Conservation (phyloP, 73 alveolate genomes). For the Symbiodinium natans region DNA sequence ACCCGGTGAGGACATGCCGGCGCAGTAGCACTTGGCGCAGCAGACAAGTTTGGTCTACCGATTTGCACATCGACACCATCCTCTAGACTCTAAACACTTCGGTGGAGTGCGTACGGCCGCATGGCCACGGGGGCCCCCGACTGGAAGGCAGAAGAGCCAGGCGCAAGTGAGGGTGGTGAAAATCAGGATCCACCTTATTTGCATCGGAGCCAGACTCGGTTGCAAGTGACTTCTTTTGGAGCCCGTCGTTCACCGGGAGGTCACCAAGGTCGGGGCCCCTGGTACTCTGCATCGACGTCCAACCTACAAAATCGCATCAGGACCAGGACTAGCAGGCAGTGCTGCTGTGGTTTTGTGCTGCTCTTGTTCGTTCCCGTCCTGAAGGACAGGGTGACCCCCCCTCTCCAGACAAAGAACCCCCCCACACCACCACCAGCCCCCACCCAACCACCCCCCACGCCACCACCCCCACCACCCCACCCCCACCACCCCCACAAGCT, state of each 20-base stretch:
- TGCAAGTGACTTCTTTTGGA: neutral
- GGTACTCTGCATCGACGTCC: constrained; percentile 65
- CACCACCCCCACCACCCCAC: too few species aligned
- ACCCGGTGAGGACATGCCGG: constrained; percentile 70
- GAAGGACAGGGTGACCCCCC: too few species aligned
- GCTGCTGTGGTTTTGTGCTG: too few species aligned
- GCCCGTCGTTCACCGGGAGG: neutral
- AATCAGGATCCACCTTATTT: constrained; percentile 78
- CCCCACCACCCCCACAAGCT: too few species aligned
- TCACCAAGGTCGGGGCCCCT: constrained; percentile 17
- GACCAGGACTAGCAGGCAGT: neutral
- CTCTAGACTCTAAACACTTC: too few species aligned
- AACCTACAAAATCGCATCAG: neutral
- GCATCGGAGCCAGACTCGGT: neutral
- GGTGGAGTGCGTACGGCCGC: too few species aligned
- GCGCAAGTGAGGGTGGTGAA: constrained; percentile 82
- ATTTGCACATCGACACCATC: too few species aligned
- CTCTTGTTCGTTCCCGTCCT: too few species aligned
- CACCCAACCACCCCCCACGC: too few species aligned
- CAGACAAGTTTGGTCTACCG: too few species aligned
- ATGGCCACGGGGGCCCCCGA: neutral
- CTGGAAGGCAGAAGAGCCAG: constrained; percentile 77
- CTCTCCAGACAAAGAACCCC: too few species aligned
- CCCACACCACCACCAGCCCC: too few species aligned
- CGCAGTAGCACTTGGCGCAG: constrained; percentile 84